phyloP scores from a whole-genome alignment of 2,329 filamentous ascomycete genomes.

The Corinectria fuckeliana region DNA sequence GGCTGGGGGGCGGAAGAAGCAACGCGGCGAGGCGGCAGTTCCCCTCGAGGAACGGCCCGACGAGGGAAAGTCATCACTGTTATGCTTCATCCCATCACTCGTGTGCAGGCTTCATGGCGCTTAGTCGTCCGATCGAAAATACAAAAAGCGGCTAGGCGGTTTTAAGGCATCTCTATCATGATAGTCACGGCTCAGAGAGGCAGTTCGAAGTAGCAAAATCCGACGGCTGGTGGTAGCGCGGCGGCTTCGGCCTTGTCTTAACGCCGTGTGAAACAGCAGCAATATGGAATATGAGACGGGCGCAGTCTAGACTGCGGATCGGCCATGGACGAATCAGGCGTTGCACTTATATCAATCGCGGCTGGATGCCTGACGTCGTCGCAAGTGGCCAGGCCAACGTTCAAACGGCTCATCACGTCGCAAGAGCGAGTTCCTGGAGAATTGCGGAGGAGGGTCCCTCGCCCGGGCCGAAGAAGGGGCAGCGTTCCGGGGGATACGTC shows the following conservation, averaged over 20 bases:
- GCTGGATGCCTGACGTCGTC: background rate
- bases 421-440: conserved; percentile 5
- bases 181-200: background rate
- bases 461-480: conserved; percentile 7
- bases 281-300: background rate
- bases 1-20: background rate
- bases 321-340: background rate
- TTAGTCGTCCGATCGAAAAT: background rate
- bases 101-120: background rate
- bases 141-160: background rate
- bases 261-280: background rate
- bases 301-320: background rate
- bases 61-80: background rate
- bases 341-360: background rate
- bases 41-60: conserved; percentile 1
- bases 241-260: background rate
- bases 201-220: conserved; percentile 7
- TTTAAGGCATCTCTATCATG: background rate
- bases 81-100: background rate
- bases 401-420: conserved; percentile 1
- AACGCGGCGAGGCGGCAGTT: background rate
- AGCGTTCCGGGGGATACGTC: conserved; percentile 29
- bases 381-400: too few relatives aligned
- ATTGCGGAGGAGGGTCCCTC: conserved; percentile 7
- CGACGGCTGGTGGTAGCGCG: conserved; percentile 9